Base-by-base conservation (phyloP, 176 grass and related monocot genomes). In the Carex pumila region DNA sequence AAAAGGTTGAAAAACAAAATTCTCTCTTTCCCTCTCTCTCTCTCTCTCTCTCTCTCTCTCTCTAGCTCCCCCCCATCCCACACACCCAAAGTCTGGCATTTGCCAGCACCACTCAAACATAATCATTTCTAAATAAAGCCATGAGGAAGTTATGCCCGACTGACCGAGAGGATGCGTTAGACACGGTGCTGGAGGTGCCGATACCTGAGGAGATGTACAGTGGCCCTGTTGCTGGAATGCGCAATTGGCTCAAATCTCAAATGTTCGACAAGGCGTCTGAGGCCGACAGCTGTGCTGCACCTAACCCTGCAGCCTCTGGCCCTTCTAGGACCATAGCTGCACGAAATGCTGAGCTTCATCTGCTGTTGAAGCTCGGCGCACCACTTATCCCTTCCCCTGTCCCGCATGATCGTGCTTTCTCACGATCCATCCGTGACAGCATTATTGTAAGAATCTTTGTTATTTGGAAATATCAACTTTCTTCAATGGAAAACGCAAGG, bases 111-210 rank as follows among this genome's bases (percentile, higher is more conserved):
- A 43, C 32, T 81, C 37, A 43, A 64, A 43, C 79, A 34, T 64
- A 64, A 83, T 66, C 21, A 82, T 25, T 66, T 30, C 39, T 65
- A 83, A 67, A 31, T 12, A 65, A 65, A 68, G 67, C 13, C 67
- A 98, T 99, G 96, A 95, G 93, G 87, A 99, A 93, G 88, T 83
- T 99, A 56, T 99, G 93, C 84, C 96, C 93, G 73, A 81, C 86
- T 17, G 93, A 99, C 37, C 91, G 88, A 59, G 96, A 99, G 66
- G 93, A 99, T 81, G 87, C 86, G 22, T 89, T 99, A 49, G 93
- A 99, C 88, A 99, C 96, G 85, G 90, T 99, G 83, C 85, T 99
- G 15, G 96, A 99, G 93, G 93, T 99, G 87, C 96, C 96, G 79
- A 94, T 99, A 88, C 96, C 93, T 52, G 91, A 95, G 31, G 96